Evolutionary conservation across 78 protist genomes (phyloP), one percentile per base, ranked within the genome.

Genomic region (Dictyostelium brefeldianum): DNA sequence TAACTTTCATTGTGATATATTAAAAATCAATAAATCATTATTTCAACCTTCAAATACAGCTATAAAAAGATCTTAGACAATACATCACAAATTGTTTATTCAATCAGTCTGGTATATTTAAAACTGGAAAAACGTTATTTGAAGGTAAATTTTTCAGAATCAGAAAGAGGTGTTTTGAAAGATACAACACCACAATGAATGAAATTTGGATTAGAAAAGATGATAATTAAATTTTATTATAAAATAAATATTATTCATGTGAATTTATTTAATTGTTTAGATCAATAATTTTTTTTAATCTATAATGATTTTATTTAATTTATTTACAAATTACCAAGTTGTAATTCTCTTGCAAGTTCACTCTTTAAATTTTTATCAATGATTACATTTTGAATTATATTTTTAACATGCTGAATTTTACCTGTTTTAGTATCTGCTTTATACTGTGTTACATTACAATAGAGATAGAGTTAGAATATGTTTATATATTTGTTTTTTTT

Each of bases 361-460:
- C 22, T 80, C n/a, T 75, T 47, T 18, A 91, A 2, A 47, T 53
- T 67, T 12, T 77, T 75, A 70, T 91, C 95, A 36, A n/a, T 36
- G 4, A 85, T 47, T 56, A 91, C 46, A 43, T 67, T 46, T 15
- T 41, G 56, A 8, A 91, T 51, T 9, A 91, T 29, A 46, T 64
- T n/a, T 70, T 74, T 91, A 25, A 91, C 78, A 83, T 91, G 75
- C 64, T 77, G 90, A 25, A 51, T 20, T 67, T 80, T 77, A 14
- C 36, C 78, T 29, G 9, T 22, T 77, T 77, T 85, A 11, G 78
- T n/a, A 53, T 78, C 78, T 12, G 78, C 22, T 22, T 90, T 90
- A 47, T 54, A 70, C 83, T 80, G 56, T 15, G 4, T 17, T n/a
- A n/a, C n/a, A n/a, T n/a, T n/a, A n/a, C n/a, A n/a, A n/a, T n/a